Evolutionary conservation across 352 stramenopile species (phyloP), one percentile per base, ranked within the genome.

Genomic region (Hyaloperonospora arabidopsidis): DNA sequence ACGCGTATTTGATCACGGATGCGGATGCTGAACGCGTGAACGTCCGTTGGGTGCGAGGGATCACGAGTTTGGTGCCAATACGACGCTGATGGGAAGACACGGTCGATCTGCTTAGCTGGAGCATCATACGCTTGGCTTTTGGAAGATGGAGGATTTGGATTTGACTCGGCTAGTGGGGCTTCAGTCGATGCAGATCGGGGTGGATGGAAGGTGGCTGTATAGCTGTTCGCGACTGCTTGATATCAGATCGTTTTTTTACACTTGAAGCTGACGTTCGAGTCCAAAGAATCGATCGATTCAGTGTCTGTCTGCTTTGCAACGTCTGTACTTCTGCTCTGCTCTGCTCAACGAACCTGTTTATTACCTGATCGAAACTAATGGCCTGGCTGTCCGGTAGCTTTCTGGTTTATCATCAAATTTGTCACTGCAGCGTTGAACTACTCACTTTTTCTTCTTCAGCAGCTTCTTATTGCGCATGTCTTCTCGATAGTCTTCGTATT

Each of bases 381-480:
- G 3, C 7, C 25, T 7, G 7, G 3, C 7, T 29, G 3, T 29
- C 25, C 3, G 3, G 25, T 29, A 29, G 36, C 5, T 23, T 28
- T 34, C 49, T 54, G 14, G 14, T 19, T 43, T 63, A 54, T 59
- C 50, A 45, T 58, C 32, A 34, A 56, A 19, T 44, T 41, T 55
- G n/a, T n/a, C 48, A 34, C 45, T 49, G 50, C 1, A 7, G 18
- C n/a, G 0, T 29, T 15, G 17, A 13, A 47, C 15, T n/a, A 28
- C n/a, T 76, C 55, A 82, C 47, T 73, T 70, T 57, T 81, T 86
- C 67, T 87, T 88, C 52, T 87, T 87, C 23, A 75, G 48, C 60
- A 90, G 49, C 49, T 89, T 88, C 63, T 89, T 85, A 53, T 94
- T 91, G 58, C 84, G 81, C 45, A 90, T 68, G 44, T 91, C 84